A percentile compares a stretch with the other conserved stretches of the same genome.
Conservation (phyloP, 1,139 yeast genomes). For the Nakaseomyces kungkrabaensis region DNA sequence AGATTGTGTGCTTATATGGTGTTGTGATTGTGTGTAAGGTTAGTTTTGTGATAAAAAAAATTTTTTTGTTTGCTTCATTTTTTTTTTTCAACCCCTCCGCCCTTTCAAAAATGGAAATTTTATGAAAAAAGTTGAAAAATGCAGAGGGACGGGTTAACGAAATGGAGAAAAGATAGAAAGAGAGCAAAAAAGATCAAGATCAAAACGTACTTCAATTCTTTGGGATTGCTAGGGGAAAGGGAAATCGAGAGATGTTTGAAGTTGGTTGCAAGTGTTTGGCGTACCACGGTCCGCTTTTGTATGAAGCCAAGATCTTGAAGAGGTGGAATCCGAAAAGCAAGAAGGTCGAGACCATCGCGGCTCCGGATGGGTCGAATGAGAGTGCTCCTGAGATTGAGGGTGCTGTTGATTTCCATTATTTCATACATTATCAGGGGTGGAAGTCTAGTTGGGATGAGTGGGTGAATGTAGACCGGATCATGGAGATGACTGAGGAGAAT, state of each 20-base stretch:
- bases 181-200: too few relatives aligned
- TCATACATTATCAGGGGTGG: conserved; percentile 92
- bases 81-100: too few relatives aligned
- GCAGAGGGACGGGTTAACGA: too few relatives aligned
- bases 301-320: conserved; percentile 75
- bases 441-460: conserved; percentile 95
- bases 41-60: too few relatives aligned
- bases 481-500: conserved; percentile 63
- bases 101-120: too few relatives aligned
- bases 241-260: conserved; percentile 8
- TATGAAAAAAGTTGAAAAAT: too few relatives aligned
- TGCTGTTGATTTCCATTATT: conserved; percentile 40
- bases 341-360: conserved; percentile 29
- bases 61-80: too few relatives aligned
- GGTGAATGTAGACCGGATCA: conserved; percentile 64
- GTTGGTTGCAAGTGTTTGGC: conserved; percentile 57
- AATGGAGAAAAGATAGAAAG: too few relatives aligned
- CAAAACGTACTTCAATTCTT: too few relatives aligned
- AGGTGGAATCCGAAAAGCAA: conserved; percentile 47
- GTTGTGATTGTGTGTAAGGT: too few relatives aligned
- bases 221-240: too few relatives aligned
- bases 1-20: too few relatives aligned
- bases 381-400: conserved; percentile 38
- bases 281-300: conserved; percentile 82
- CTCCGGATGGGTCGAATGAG: conserved; percentile 12